Conservation (phyloP, 164 flowering plant genomes). For the Magnolia kwangsiensis region DNA sequence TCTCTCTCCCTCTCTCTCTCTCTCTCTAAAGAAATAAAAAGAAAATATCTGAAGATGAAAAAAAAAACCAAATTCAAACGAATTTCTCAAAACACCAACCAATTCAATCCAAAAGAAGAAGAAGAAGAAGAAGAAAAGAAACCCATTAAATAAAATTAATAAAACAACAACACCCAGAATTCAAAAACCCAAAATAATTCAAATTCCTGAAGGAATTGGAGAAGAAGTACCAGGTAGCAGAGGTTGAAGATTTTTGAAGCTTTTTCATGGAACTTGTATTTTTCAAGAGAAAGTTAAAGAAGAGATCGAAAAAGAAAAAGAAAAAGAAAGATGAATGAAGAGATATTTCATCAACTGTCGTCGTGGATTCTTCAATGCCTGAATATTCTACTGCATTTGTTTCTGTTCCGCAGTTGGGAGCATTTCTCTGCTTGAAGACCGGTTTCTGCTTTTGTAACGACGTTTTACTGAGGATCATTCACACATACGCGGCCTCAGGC, state of each 20-base stretch:
- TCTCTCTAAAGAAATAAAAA: no score
- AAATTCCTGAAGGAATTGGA: no score
- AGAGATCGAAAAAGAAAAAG: not conserved
- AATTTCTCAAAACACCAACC: not conserved
- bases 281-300: not conserved
- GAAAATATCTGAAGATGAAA: not conserved
- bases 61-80: not conserved
- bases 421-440: conserved; percentile 3
- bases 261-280: not conserved
- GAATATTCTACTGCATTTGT: no score
- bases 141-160: not conserved
- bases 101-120: no score
- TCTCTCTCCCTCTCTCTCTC: no score
- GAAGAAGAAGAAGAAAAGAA: no score
- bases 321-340: not conserved
- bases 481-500: not conserved
- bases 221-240: not conserved
- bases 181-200: not conserved
- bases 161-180: not conserved
- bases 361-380: not conserved
- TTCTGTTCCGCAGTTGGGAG: not conserved
- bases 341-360: not conserved
- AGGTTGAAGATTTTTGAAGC: not conserved
- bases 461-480: not conserved
- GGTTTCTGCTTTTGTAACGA: not conserved